A percentile compares a stretch with the other conserved stretches of the same genome.
Evolutionary conservation across 148 eudicot species (phyloP).

Genomic region (Beta vulgaris): DNA sequence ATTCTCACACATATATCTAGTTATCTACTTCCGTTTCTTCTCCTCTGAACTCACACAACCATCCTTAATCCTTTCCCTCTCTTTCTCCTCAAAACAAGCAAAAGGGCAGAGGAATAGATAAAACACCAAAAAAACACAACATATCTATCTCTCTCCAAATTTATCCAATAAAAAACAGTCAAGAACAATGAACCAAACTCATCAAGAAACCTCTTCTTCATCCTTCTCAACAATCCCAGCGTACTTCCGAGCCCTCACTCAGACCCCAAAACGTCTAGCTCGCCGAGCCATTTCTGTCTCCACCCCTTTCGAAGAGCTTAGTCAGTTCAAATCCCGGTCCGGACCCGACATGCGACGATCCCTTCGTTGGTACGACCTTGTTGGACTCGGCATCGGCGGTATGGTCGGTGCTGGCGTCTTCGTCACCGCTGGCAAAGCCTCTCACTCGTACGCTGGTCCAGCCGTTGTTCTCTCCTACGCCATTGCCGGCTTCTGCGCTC

Average conservation of each 20-base stretch:
- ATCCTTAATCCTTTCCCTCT: too few relatives aligned
- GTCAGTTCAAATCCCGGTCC: conserved; percentile 48
- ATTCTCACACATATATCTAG: too few relatives aligned
- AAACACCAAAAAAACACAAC: not conserved
- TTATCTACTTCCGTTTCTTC: not conserved
- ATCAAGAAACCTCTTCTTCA: conserved; percentile 22
- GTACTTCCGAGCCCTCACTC: conserved; percentile 57
- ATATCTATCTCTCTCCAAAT: too few relatives aligned
- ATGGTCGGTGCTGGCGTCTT: conserved; percentile 98
- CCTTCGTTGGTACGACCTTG: conserved; percentile 76
- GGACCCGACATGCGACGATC: conserved; percentile 45
- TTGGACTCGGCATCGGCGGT: conserved; percentile 77
- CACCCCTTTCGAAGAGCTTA: conserved; percentile 56
- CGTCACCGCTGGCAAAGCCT: conserved; percentile 78
- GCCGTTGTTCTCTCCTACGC: conserved; percentile 78
- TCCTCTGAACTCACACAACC: not conserved
- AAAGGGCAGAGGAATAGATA: too few relatives aligned
- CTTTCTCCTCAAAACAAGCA: not conserved
- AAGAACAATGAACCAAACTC: conserved; percentile 18
- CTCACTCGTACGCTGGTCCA: conserved; percentile 62
- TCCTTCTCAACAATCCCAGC: conserved; percentile 61
- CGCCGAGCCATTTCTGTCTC: conserved; percentile 60
- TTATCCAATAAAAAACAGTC: not conserved
- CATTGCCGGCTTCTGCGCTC: conserved; percentile 91
- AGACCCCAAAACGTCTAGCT: conserved; percentile 58